Base-by-base conservation (phyloP, 495 filamentous ascomycete genomes). In the Endocarpon pusillum region DNA sequence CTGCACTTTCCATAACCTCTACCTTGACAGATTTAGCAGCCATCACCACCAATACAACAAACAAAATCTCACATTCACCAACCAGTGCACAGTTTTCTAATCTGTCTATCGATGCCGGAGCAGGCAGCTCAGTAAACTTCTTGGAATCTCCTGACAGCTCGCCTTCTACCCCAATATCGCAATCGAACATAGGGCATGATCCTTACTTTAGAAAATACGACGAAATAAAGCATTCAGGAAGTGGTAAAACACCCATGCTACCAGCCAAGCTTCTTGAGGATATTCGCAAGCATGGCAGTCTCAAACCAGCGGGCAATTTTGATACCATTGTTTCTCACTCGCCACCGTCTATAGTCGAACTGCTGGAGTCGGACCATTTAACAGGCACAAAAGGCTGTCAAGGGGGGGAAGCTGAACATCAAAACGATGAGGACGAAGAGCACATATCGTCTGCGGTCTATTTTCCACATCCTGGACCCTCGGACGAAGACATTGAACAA, bases 401-500 rank as follows among this genome's bases (percentile, higher is more conserved):
- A 42, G 38, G 12, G 7, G 12, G 19, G 14, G 28, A 5, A 4
- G 28, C 12, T 7, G 12, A 31, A 14, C 12, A n/a, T 5, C 28
- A 31, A 14, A 82, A 93, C 18, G 83, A 89, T 35, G 85, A 82
- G 26, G 80, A 81, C 16, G 73, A 85, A 49, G 89, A 96, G 47
- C 82, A 93, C 52, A 94, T 97, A 31, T 86, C 81, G 6, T 94
- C 87, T 25, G 87, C 87, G 8, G 63, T 93, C 34, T 97, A 96
- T 53, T 70, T 89, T 42, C 89, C 89, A 14, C 89, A 96, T 59
- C 73, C 80, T 55, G 66, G 67, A 34, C 67, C 67, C n/a, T 45
- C 48, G 2, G 40, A 51, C 6, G 55, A 58, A 25, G 58, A 45
- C 18, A 43, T 48, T 27, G 51, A 62, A 30, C 42, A 27, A n/a